These are phyloP conservation scores for Saussurea involucrata DNA, from an alignment of 129 eudicot species.

Conservation along the genomic window DNA sequence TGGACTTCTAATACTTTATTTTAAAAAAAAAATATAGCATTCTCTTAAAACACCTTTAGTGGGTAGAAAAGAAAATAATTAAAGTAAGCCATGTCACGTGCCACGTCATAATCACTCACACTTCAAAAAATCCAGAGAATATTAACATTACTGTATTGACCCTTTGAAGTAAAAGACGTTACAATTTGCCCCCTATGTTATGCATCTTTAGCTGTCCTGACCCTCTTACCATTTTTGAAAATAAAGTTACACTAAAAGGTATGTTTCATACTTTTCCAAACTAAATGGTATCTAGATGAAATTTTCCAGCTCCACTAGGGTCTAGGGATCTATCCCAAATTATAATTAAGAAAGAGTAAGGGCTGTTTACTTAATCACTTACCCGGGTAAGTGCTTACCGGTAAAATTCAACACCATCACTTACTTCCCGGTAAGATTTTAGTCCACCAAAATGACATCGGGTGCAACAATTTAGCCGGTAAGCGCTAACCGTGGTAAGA, in stretches of 20 bases:
- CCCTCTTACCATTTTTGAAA: background rate
- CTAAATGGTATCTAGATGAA: background rate
- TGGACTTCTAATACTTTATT: too few species aligned
- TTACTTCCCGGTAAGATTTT: too few species aligned
- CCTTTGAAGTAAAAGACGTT: background rate
- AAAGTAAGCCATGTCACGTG: slow-evolving; percentile 16
- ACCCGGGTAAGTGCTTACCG: too few species aligned
- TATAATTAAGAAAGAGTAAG: too few species aligned
- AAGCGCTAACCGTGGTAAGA: too few species aligned
- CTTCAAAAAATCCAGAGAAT: background rate
- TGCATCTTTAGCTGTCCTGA: background rate
- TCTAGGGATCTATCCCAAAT: background rate
- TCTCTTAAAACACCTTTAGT: background rate
- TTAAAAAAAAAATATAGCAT: too few species aligned
- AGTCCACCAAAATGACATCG: too few species aligned
- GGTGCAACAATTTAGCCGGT: too few species aligned
- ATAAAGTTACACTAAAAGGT: background rate
- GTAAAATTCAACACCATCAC: too few species aligned
- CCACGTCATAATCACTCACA: slow-evolving; percentile 32
- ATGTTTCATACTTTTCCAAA: background rate
- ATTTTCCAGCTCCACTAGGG: background rate
- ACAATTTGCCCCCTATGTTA: background rate
- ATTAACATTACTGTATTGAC: background rate
- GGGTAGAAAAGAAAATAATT: background rate
- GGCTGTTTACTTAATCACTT: too few species aligned